Conservation (phyloP, 805 yeast species). For the Kluyveromyces dobzhanskii region DNA sequence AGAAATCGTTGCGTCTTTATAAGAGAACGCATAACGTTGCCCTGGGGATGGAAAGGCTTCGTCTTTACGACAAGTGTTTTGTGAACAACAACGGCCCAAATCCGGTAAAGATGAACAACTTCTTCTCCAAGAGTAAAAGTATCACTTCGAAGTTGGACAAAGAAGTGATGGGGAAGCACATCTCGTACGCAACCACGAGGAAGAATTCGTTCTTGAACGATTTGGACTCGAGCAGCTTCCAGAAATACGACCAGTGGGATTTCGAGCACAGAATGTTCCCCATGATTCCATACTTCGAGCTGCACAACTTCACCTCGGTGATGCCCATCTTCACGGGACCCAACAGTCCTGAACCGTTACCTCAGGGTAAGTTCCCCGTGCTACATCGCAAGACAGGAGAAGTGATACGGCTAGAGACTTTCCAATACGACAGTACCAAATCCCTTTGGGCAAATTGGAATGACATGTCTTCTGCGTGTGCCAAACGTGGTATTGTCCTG, state of each 20-base stretch:
- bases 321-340: conserved; percentile 12
- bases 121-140: neutral
- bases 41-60: conserved; percentile 12
- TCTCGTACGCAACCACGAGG: neutral
- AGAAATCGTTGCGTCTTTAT: conserved; percentile 4
- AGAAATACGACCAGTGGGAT: conserved; percentile 13
- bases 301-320: conserved; percentile 9
- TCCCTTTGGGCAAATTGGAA: conserved; percentile 17
- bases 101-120: neutral
- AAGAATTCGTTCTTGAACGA: neutral
- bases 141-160: neutral
- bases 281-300: conserved; percentile 9
- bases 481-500: conserved; percentile 16
- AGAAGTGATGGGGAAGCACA: neutral
- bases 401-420: neutral
- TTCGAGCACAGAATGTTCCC: conserved; percentile 21
- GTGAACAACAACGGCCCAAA: conserved; percentile 5
- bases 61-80: conserved; percentile 18
- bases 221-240: neutral
- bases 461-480: conserved; percentile 9
- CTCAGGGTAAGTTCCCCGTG: conserved; percentile 10
- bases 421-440: conserved; percentile 7
- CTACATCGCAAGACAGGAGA: neutral
- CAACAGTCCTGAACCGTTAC: conserved; percentile 4
- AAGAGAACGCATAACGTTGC: conserved; percentile 8